Percentiles rank a stretch among this genome's conserved stretches.
phyloP scores from a whole-genome alignment of 345 rosid species.

The Fremontodendron californicum region DNA sequence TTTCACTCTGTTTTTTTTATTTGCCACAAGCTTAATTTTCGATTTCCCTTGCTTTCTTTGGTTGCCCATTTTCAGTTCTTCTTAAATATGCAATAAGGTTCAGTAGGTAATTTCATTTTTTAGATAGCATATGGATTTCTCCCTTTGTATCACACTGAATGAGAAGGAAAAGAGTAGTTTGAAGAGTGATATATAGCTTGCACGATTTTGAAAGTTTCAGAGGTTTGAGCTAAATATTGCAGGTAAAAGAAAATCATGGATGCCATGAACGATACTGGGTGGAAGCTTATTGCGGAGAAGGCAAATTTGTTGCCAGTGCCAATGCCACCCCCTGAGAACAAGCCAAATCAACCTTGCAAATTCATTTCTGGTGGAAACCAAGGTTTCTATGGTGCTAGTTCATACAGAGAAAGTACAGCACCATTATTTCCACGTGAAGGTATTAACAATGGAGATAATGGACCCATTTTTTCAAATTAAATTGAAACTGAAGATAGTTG shows the following conservation, averaged over 20 bases:
- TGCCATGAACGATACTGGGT: neutral
- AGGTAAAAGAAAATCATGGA: slow-evolving; percentile 28
- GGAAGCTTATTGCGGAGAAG: neutral
- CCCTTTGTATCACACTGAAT: neutral
- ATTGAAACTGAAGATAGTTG: slow-evolving; percentile 5
- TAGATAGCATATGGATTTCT: neutral
- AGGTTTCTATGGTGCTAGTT: neutral
- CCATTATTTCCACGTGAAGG: neutral
- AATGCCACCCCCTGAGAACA: slow-evolving; percentile 16
- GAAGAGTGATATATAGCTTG: too few species aligned
- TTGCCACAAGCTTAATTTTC: neutral
- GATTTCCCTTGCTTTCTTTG: neutral
- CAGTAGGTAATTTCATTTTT: too few species aligned
- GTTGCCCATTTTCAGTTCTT: neutral
- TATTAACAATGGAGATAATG: neutral
- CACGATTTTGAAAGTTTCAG: slow-evolving; percentile 6
- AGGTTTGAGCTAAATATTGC: neutral
- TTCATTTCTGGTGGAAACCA: slow-evolving; percentile 12
- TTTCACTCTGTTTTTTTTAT: neutral
- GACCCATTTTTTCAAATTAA: neutral
- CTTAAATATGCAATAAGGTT: neutral
- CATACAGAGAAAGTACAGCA: neutral
- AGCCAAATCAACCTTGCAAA: slow-evolving; percentile 3
- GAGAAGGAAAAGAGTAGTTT: neutral
- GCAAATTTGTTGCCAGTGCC: slow-evolving; percentile 24